phyloP scores from a whole-genome alignment of 805 yeast species.

The Starmerella floricola region DNA sequence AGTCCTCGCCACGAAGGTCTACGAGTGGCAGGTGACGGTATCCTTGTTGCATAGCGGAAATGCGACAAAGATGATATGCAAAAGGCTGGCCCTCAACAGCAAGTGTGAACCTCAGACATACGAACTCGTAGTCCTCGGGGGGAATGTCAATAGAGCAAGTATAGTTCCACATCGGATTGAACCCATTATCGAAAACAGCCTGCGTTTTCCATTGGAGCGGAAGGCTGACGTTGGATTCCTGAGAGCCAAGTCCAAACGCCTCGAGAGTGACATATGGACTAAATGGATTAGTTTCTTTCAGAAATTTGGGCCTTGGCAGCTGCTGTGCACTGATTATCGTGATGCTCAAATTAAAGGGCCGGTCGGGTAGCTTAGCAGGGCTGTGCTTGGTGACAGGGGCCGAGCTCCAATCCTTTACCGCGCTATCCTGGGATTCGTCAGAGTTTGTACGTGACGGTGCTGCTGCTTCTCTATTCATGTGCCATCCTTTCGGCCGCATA shows the following conservation, averaged over 20 bases:
- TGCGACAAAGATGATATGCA: conserved; percentile 51
- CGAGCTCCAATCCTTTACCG: no score
- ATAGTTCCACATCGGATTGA: conserved; percentile 75
- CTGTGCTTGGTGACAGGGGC: no score
- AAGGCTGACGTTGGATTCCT: conserved; percentile 4
- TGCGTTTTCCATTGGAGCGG: conserved; percentile 26
- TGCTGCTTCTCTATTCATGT: no score
- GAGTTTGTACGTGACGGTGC: no score
- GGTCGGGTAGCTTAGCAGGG: no score
- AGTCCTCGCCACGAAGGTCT: conserved; percentile 72
- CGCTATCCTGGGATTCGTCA: not conserved
- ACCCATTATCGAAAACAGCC: conserved; percentile 55
- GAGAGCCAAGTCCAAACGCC: conserved; percentile 34
- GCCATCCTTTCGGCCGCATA: conserved; percentile 24
- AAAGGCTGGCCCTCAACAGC: conserved; percentile 29
- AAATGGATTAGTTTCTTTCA: conserved; percentile 35
- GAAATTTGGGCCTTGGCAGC: conserved; percentile 55
- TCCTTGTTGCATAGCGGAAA: conserved; percentile 59
- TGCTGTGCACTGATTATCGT: conserved; percentile 71
- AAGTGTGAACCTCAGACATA: conserved; percentile 30
- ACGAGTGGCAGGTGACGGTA: conserved; percentile 70
- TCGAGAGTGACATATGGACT: conserved; percentile 57
- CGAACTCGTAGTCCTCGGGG: conserved; percentile 25
- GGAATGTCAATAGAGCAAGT: conserved; percentile 36
- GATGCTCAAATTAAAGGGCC: conserved; percentile 26